These are phyloP conservation scores for Lachancea dasiensis DNA, from an alignment of 805 yeast genomes.

Conservation along the genomic window DNA sequence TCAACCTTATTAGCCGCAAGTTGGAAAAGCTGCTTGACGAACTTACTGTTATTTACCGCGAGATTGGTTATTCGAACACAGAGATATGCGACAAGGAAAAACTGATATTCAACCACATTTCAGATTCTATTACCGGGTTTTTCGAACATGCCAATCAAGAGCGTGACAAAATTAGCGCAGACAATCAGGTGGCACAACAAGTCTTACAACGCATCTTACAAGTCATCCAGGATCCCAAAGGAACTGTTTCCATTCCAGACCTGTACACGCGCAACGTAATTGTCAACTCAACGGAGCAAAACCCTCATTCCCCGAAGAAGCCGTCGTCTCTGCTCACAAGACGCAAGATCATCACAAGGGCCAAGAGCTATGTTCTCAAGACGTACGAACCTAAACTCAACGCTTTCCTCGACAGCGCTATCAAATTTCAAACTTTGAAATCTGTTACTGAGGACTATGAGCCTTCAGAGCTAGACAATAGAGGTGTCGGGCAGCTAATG, in stretches of 20 bases:
- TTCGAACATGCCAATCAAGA: constrained; percentile 35
- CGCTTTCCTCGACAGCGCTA: constrained; percentile 20
- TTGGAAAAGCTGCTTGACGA: constrained; percentile 33
- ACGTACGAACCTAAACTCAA: constrained; percentile 29
- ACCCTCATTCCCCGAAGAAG: constrained; percentile 30
- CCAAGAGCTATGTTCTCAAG: constrained; percentile 29
- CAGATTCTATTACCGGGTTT: constrained; percentile 43
- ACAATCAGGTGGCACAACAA: constrained; percentile 26
- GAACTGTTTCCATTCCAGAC: constrained; percentile 37
- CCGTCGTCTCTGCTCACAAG: constrained; percentile 33
- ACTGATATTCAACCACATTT: constrained; percentile 43
- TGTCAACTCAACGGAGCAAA: constrained; percentile 1
- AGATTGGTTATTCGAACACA: constrained; percentile 48
- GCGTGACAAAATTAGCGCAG: constrained; percentile 28
- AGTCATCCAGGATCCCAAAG: constrained; percentile 34
- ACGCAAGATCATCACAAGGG: constrained; percentile 29
- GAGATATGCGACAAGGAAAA: constrained; percentile 46
- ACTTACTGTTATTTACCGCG: constrained; percentile 42
- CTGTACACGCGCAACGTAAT: constrained; percentile 37
- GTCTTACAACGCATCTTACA: constrained; percentile 30
- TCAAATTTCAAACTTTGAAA: constrained; percentile 16
- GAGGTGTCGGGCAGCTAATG: constrained; percentile 1
- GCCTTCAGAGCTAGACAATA: constrained; percentile 3
- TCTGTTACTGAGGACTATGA: constrained; percentile 11
- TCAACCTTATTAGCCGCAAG: constrained; percentile 28